These are phyloP conservation scores for Macrophomina pseudophaseolina DNA, from an alignment of 2,329 filamentous ascomycete species.

Conservation along the genomic window DNA sequence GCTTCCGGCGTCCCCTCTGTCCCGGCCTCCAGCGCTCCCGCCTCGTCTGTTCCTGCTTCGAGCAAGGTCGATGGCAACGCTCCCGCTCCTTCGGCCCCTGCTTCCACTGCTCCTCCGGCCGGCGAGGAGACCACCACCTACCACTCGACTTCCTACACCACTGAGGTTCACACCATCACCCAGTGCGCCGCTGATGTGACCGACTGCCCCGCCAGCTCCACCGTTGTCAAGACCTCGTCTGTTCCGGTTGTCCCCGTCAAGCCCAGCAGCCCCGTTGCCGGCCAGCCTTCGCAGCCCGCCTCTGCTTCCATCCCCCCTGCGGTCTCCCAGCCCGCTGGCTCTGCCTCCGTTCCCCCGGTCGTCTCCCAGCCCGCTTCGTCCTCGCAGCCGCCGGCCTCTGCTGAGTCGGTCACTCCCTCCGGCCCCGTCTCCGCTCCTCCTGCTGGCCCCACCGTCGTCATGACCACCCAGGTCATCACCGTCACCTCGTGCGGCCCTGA, in stretches of 20 bases:
- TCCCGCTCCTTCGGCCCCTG: not conserved
- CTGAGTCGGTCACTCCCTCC: not conserved
- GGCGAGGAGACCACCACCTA: conserved; percentile 6
- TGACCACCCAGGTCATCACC: conserved; percentile 23
- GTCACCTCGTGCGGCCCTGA: conserved; percentile 21
- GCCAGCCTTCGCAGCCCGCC: not conserved
- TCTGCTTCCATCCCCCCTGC: not conserved
- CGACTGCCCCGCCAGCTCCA: conserved; percentile 33
- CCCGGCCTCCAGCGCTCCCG: conserved; percentile 3
- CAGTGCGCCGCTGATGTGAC: conserved; percentile 15
- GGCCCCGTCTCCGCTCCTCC: conserved; percentile 8
- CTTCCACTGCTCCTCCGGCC: not conserved
- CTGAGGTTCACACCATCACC: conserved; percentile 21
- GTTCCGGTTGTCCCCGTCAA: not conserved
- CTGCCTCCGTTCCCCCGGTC: not conserved
- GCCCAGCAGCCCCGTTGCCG: not conserved
- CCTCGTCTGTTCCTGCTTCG: not conserved
- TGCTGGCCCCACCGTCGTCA: conserved; percentile 1
- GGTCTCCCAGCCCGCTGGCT: not conserved
- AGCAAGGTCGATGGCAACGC: not conserved
- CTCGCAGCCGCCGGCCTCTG: conserved; percentile 6
- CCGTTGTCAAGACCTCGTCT: conserved; percentile 19
- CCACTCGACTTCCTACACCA: conserved; percentile 18
- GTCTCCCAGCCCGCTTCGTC: not conserved
- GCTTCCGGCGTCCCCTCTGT: not conserved